Base-by-base conservation (phyloP, 495 filamentous ascomycete species). In the Penicillium paxilli region DNA sequence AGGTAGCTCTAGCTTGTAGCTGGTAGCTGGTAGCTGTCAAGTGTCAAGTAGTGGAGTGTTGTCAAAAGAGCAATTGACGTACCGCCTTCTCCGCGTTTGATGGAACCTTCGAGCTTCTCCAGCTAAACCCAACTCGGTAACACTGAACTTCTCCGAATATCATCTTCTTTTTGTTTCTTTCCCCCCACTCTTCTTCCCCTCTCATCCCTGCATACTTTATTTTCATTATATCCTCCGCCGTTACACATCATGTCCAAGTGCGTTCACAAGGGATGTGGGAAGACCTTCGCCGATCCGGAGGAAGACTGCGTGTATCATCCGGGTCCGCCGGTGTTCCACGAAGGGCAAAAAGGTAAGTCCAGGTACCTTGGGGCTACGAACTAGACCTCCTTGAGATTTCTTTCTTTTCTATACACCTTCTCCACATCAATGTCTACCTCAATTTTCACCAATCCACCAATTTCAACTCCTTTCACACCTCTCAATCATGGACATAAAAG, bases 241-340 rank as follows among this genome's bases (percentile, higher is more conserved):
- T 51, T 61, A 47, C 51, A 55, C 57, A 71, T 26, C 41, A 96
- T 95, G 90, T 79, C 87, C 63, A 97, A 95, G 76, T 98, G 94
- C 69, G 89, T 96, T 47, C 95, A 97, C 74, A 93, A 96, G 72
- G 89, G 91, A 60, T 98, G 94, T 71, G 90, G 87, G 63, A 99
- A 96, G 79, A 67, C 76, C 23, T 98, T 91, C 73, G 84, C 84
- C 45, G 88, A 98, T 69, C 72, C 84, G 5, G 83, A 92, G 38
- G 95, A 97, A 69, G 79, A 86, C 51, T 99, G 94, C 68, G 75
- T 84, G 56, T 96, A 96, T 73, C 94, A 98, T 75, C 91, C 93
- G 44, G 92, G 92, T 35, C 92, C 91, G 41, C 92, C 92, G 51
- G 79, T 95, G 64, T 99, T 99, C 71, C 94, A 99, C 69, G 94